phyloP scores from a whole-genome alignment of 2,329 filamentous ascomycete species.

The Grosmannia huntii region DNA sequence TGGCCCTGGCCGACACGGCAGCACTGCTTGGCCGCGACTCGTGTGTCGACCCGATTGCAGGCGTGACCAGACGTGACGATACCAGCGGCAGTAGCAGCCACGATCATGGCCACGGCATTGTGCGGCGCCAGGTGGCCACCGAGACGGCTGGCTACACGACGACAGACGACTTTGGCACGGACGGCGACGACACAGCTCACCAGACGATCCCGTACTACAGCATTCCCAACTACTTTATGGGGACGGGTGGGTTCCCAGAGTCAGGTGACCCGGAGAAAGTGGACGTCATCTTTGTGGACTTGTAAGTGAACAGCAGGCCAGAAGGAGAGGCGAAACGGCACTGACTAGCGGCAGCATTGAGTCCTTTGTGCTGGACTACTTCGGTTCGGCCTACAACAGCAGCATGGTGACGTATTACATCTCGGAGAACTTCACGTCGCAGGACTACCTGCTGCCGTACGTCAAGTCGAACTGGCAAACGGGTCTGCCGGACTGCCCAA shows the following conservation, averaged over 20 bases:
- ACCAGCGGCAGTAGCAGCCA: conserved; percentile 5
- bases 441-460: conserved; percentile 27
- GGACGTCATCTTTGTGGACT: conserved; percentile 42
- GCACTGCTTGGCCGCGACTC: conserved; percentile 24
- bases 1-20: conserved; percentile 22
- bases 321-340: background rate
- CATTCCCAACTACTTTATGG: conserved; percentile 37
- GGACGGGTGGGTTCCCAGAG: conserved; percentile 32
- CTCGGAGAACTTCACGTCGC: conserved; percentile 25
- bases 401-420: conserved; percentile 26
- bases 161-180: conserved; percentile 41
- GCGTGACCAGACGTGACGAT: conserved; percentile 3
- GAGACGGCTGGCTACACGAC: conserved; percentile 39
- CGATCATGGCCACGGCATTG: conserved; percentile 21
- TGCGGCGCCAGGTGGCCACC: conserved; percentile 32
- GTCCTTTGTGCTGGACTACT: conserved; percentile 21
- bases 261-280: conserved; percentile 31
- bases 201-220: conserved; percentile 30
- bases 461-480: conserved; percentile 25
- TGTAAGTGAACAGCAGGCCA: conserved; percentile 19
- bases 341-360: conserved; percentile 20
- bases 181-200: conserved; percentile 43
- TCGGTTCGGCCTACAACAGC: conserved; percentile 23
- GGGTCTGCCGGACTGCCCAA: conserved; percentile 22
- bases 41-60: conserved; percentile 31